Base-by-base conservation (phyloP, 345 rosid genomes). In the Fremontodendron californicum region DNA sequence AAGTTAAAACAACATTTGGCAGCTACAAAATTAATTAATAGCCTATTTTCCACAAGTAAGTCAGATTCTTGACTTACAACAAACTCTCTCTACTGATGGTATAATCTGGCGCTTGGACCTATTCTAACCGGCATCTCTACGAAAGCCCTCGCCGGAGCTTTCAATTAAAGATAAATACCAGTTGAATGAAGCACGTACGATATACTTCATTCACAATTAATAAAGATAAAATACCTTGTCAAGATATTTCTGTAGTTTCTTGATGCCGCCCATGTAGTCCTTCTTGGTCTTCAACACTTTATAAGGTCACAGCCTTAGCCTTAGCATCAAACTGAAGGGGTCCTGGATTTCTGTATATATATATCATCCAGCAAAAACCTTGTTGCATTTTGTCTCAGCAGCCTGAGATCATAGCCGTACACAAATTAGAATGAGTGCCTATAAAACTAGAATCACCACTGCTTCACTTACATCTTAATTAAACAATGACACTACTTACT, bases 201-300 rank as follows among this genome's bases (percentile, higher is more conserved):
- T 11, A 55, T 29, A 61, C 39, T n/a, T n/a, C n/a, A n/a, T n/a
- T n/a, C n/a, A n/a, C n/a, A n/a, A n/a, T n/a, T n/a, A n/a, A n/a
- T n/a, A 9, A 45, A 45, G 54, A 0, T 5, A 23, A 18, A n/a
- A 78, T 60, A 94, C 99, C 96, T 92, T 87, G 77, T 92, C 97
- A 33, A 95, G 90, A 82, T 93, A 89, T 78, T 85, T 93, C 87
- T 92, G 97, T 71, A 95, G 87, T 83, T 88, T 81, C 90, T 93
- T 93, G 75, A 93, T 93, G 71, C 98, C 89, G 19, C 99, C 99
- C 98, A 95, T 93, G 90, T 95, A 95, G 85, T 95, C 99, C 86
- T n/a, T n/a, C n/a, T n/a, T 90, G 94, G 77, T 95, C 99, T 87
- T 95, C 99, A 79, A 95, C 97, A 65, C 93, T n/a, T n/a, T n/a